A percentile compares a stretch with the other conserved stretches of the same genome.
Conservation (phyloP, 768 basidiomycete species). For the Rhodotorula diobovata region DNA sequence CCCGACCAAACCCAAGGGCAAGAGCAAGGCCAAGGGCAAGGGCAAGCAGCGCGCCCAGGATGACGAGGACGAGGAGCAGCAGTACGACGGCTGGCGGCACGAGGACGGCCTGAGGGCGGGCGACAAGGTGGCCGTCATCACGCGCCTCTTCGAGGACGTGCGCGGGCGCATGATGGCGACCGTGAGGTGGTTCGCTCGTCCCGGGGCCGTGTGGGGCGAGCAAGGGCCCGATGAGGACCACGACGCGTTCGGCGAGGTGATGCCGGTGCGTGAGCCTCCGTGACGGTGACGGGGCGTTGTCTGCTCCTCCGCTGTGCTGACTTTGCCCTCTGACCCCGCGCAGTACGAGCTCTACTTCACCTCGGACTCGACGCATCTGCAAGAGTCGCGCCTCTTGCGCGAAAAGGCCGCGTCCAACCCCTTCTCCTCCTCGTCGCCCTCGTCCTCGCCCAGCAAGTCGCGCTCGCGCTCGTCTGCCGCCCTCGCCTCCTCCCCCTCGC, state of each 20-base stretch:
- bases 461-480: background rate
- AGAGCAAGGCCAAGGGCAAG: background rate
- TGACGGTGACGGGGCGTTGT: background rate
- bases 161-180: slow-evolving; percentile 22
- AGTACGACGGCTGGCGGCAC: slow-evolving; percentile 23
- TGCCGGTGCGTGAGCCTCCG: slow-evolving; percentile 1
- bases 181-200: slow-evolving; percentile 36
- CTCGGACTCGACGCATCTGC: slow-evolving; percentile 28
- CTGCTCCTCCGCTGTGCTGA: background rate
- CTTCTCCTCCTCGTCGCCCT: background rate
- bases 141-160: slow-evolving; percentile 33
- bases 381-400: slow-evolving; percentile 18
- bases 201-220: slow-evolving; percentile 25
- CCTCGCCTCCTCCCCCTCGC: background rate
- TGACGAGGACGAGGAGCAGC: background rate
- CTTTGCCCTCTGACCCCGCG: background rate
- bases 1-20: background rate
- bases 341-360: slow-evolving; percentile 41
- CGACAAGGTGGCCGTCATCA: slow-evolving; percentile 37
- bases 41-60: background rate
- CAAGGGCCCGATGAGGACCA: slow-evolving; percentile 27
- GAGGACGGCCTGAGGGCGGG: slow-evolving; percentile 17
- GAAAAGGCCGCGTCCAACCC: slow-evolving; percentile 1
- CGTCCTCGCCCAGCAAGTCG: slow-evolving; percentile 1
- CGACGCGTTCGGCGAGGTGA: background rate